phyloP scores from a whole-genome alignment of 495 filamentous ascomycete species.

The Staphylotrichum tortipilum region DNA sequence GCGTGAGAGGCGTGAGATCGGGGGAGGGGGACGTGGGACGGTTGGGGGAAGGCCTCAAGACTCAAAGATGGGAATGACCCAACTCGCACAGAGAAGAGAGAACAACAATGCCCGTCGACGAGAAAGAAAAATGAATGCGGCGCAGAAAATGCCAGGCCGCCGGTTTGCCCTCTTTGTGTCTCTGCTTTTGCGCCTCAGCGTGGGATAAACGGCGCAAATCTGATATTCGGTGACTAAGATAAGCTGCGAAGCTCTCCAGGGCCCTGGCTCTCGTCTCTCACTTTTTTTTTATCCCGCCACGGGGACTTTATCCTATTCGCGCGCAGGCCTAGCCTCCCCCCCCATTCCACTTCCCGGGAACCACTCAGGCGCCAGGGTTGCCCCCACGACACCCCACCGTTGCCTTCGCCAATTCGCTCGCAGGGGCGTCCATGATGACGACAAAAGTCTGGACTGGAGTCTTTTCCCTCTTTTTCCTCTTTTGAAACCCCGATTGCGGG shows the following conservation, averaged over 20 bases:
- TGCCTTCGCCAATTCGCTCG: neutral
- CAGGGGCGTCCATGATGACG: slow-evolving; percentile 8
- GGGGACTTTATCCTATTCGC: slow-evolving; percentile 13
- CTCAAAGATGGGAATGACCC: too few relatives aligned
- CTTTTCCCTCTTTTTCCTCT: neutral
- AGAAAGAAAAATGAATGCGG: neutral
- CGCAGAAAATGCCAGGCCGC: neutral
- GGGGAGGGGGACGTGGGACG: too few relatives aligned
- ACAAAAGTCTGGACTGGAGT: slow-evolving; percentile 1
- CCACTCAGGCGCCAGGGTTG: neutral
- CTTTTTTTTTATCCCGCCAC: slow-evolving; percentile 6
- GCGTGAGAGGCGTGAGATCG: neutral
- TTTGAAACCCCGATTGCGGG: slow-evolving; percentile 4
- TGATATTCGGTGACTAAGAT: slow-evolving; percentile 16
- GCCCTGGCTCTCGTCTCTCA: slow-evolving; percentile 1
- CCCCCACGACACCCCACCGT: slow-evolving; percentile 8
- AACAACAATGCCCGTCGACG: neutral
- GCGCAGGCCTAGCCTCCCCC: neutral
- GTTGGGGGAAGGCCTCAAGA: too few relatives aligned
- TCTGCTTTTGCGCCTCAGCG: too few relatives aligned
- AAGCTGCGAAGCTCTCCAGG: slow-evolving; percentile 8
- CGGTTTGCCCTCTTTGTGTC: too few relatives aligned
- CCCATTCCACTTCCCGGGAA: too few relatives aligned
- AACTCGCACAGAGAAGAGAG: neutral
- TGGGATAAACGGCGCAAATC: slow-evolving; percentile 6